Base-by-base conservation (phyloP, 2,329 filamentous ascomycete genomes). In the Colletotrichum sp. region DNA sequence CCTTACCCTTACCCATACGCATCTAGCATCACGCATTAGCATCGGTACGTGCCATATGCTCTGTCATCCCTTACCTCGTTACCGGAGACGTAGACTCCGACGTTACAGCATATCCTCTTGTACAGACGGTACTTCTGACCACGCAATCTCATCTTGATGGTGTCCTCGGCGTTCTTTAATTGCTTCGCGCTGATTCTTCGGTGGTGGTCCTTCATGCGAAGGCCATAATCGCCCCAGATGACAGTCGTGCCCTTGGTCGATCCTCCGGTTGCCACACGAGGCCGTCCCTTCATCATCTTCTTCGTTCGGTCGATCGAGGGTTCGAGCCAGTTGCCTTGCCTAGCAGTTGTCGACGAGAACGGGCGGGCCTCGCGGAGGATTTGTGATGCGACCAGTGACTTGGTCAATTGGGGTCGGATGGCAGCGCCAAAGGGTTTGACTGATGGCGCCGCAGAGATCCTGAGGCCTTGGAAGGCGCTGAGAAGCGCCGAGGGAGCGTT, bases 1-100 rank as follows among this genome's bases (percentile, higher is more conserved):
- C 97, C 85, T 99, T 99, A 86, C 97, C 97, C 87, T 99, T 99
- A 84, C 97, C 97, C 98, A 99, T 99, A 91, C 97, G 94, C 84
- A 95, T 94, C 92, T 93, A 78, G 8, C 63, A 69, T 34, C 30
- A 71, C 63, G 6, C 21, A 60, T 74, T 10, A 77, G 71, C 39
- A 66, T 30, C 6, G n/a, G 14, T 30, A 39, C 9, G 6, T 30
- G n/a, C 6, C 6, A 52, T 24, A 12, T 7, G 55, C n/a, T 69
- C 18, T 39, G 12, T 32, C 9, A 3, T 13, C n/a, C 14, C 90
- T 79, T 81, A 94, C 93, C 87, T 99, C 97, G 82, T 99, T 99
- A 74, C 97, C 97, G 84, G 94, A 97, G 74, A 95, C 94, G 85
- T 97, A 99, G 26, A 99, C 98, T 83, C 96, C 97, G 79, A 99